Percentiles rank a stretch among this genome's conserved stretches.
These are phyloP conservation scores for Pinus albicaulis DNA, from an alignment of 75 land plant species.

Conservation along the genomic window DNA sequence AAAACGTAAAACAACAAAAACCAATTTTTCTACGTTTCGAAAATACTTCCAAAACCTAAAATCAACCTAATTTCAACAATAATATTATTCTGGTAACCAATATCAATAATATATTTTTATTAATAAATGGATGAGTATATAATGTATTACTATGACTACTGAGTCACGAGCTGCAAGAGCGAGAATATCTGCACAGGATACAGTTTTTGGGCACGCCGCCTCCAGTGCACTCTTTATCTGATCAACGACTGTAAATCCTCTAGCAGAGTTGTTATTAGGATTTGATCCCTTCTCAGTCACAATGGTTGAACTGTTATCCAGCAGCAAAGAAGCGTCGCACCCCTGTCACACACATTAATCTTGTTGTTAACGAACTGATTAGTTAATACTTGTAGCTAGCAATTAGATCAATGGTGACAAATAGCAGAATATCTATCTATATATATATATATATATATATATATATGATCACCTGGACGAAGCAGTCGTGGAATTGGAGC, in stretches of 20 bases:
- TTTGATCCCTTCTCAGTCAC: slow-evolving; percentile 51
- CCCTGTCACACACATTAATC: slow-evolving; percentile 35
- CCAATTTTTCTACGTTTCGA: too few relatives aligned
- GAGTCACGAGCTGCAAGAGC: slow-evolving; percentile 64
- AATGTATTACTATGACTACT: slow-evolving; percentile 28
- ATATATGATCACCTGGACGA: slow-evolving; percentile 3
- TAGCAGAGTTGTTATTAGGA: slow-evolving; percentile 40
- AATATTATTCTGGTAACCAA: too few relatives aligned
- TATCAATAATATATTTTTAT: too few relatives aligned
- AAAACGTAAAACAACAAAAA: too few relatives aligned
- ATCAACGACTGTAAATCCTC: slow-evolving; percentile 72
- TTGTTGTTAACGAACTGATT: too few relatives aligned
- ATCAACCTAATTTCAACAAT: too few relatives aligned
- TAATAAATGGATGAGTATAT: not conserved
- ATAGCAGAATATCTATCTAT: too few relatives aligned
- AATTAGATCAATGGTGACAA: too few relatives aligned
- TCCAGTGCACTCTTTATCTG: slow-evolving; percentile 49
- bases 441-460: too few relatives aligned
- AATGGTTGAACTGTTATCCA: slow-evolving; percentile 32
- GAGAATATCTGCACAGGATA: slow-evolving; percentile 82
- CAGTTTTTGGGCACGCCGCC: slow-evolving; percentile 53
- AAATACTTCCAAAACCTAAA: too few relatives aligned
- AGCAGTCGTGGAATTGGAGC: slow-evolving; percentile 35
- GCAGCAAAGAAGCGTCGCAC: slow-evolving; percentile 74
- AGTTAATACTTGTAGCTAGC: too few relatives aligned